Conservation (phyloP, 192 early-diverging fungal genomes). For the Paraglomus occultum region DNA sequence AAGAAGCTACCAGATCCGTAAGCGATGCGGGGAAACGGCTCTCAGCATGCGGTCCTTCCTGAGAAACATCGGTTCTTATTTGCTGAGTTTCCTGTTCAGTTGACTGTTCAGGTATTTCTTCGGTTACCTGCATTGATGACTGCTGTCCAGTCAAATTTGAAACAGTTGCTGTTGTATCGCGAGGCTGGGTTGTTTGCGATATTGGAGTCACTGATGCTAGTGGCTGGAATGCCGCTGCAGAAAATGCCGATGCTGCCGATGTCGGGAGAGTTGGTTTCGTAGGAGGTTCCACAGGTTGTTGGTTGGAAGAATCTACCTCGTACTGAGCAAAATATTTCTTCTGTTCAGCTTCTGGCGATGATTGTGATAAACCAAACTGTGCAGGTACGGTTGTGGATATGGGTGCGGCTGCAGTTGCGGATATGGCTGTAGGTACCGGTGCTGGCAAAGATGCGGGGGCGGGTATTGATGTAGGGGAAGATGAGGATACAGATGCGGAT, state of each 20-base stretch:
- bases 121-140: neutral
- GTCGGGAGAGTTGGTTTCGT: neutral
- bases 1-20: constrained; percentile 55
- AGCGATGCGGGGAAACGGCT: constrained; percentile 50
- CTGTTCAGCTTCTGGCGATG: neutral
- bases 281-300: neutral
- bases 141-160: neutral
- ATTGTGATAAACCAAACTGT: neutral
- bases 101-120: neutral
- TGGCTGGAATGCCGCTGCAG: neutral
- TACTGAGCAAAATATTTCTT: neutral
- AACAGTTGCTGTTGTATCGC: neutral
- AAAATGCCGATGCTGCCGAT: neutral
- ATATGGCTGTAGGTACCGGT: neutral
- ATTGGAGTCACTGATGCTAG: neutral
- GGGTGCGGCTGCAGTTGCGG: neutral
- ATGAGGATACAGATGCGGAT: neutral
- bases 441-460: neutral
- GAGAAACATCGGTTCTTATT: no score
- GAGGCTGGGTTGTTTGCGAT: constrained; percentile 8
- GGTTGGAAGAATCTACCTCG: neutral
- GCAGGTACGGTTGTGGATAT: neutral
- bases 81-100: constrained; percentile 27
- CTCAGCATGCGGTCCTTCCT: constrained; percentile 31
- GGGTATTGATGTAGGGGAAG: neutral